Evolutionary conservation across 2,329 filamentous ascomycete genomes (phyloP).

Genomic region (Alternaria sp.): DNA sequence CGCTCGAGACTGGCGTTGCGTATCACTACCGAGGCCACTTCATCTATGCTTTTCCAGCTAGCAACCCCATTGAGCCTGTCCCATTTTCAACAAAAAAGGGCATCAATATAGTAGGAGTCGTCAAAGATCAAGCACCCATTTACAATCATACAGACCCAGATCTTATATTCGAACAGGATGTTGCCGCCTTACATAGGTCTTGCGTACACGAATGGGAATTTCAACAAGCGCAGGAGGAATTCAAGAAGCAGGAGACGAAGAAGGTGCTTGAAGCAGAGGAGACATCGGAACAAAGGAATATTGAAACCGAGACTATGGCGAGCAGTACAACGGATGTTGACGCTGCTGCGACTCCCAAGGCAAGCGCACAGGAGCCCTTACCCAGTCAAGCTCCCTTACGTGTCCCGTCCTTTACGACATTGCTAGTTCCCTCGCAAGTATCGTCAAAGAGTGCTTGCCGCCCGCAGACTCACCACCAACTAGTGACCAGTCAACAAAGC

Average conservation of each 20-base stretch:
- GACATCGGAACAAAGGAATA: too few species aligned
- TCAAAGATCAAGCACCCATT: conserved; percentile 14
- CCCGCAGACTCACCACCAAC: not conserved
- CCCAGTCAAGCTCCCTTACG: not conserved
- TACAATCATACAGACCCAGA: conserved; percentile 11
- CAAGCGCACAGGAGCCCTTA: not conserved
- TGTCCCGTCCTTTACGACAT: not conserved
- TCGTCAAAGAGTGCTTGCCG: conserved; percentile 3
- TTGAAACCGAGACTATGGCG: not conserved
- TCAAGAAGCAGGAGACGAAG: not conserved
- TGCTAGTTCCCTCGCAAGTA: conserved; percentile 2
- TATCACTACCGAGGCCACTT: conserved; percentile 46
- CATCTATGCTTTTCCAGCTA: conserved; percentile 29
- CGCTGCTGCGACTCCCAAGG: not conserved
- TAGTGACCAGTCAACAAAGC: not conserved
- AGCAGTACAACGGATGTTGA: not conserved
- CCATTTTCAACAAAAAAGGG: conserved; percentile 31
- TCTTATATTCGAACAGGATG: conserved; percentile 14
- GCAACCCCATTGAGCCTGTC: conserved; percentile 33
- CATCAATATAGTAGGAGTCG: conserved; percentile 24
- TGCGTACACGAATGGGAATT: conserved; percentile 14
- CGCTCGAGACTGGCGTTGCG: conserved; percentile 34
- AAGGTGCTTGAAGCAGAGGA: conserved; percentile 1
- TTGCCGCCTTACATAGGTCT: conserved; percentile 24
- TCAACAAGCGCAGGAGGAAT: conserved; percentile 14